These are phyloP conservation scores for Rubia occidens DNA, from an alignment of 305 asterid species.

Conservation along the genomic window DNA sequence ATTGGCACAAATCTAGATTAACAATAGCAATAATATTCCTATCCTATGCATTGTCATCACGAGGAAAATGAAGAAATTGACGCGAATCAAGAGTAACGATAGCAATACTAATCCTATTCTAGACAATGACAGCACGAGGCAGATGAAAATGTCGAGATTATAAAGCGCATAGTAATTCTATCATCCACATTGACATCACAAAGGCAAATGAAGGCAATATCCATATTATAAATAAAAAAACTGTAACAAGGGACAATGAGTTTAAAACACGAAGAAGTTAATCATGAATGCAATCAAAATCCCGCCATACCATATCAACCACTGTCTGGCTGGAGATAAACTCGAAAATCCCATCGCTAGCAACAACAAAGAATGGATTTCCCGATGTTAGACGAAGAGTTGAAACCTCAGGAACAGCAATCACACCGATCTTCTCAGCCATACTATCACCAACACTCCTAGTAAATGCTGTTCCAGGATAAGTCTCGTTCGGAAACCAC, in stretches of 20 bases:
- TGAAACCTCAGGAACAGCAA: slow-evolving; percentile 83
- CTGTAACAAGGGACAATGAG: neutral
- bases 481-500: slow-evolving; percentile 91
- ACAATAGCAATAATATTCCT: neutral
- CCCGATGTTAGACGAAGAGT: slow-evolving; percentile 45
- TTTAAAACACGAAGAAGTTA: neutral
- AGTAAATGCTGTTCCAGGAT: slow-evolving; percentile 95
- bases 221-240: neutral
- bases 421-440: slow-evolving; percentile 86
- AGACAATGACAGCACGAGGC: too few species aligned
- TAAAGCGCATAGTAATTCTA: too few species aligned
- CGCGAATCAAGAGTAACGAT: too few species aligned
- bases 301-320: slow-evolving; percentile 70
- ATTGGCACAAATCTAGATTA: neutral
- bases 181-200: too few species aligned
- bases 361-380: slow-evolving; percentile 73
- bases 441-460: slow-evolving; percentile 82
- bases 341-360: slow-evolving; percentile 92
- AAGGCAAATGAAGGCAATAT: neutral
- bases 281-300: slow-evolving; percentile 3
- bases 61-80: neutral
- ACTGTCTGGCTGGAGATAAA: slow-evolving; percentile 81
- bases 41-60: neutral
- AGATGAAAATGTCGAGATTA: too few species aligned
- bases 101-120: too few species aligned